Percentiles rank a stretch among this genome's conserved stretches.
These are phyloP conservation scores for Xerocomellus chrysenteron DNA, from an alignment of 768 basidiomycete species.

Conservation along the genomic window DNA sequence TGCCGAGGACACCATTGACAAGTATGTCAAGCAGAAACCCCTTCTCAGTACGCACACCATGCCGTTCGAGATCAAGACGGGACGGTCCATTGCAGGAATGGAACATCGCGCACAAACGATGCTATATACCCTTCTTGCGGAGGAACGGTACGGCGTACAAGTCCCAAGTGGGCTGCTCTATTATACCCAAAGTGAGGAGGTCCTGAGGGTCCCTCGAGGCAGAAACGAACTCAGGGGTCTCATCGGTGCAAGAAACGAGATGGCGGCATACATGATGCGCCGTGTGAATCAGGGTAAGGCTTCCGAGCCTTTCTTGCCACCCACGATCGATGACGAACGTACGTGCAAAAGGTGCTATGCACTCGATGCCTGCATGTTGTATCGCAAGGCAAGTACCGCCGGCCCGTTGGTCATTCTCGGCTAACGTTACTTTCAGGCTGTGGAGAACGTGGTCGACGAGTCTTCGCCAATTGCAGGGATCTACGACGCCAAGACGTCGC, in stretches of 20 bases:
- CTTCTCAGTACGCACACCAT: slow-evolving; percentile 36
- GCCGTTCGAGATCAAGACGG: slow-evolving; percentile 97
- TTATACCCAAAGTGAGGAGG: slow-evolving; percentile 90
- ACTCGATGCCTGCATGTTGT: slow-evolving; percentile 89
- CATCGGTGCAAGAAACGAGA: slow-evolving; percentile 77
- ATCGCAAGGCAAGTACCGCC: slow-evolving; percentile 63
- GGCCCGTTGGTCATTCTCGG: not conserved
- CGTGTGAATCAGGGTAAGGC: slow-evolving; percentile 34
- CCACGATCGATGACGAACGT: slow-evolving; percentile 79
- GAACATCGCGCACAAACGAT: slow-evolving; percentile 98
- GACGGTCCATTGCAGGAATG: slow-evolving; percentile 70
- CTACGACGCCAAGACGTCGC: slow-evolving; percentile 77
- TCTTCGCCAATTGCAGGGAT: slow-evolving; percentile 59
- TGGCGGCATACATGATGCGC: slow-evolving; percentile 74
- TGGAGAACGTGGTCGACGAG: slow-evolving; percentile 60
- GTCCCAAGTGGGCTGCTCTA: slow-evolving; percentile 85
- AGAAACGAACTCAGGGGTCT: slow-evolving; percentile 84
- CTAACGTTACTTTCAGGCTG: slow-evolving; percentile 46
- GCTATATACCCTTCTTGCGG: slow-evolving; percentile 88
- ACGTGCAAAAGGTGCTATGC: slow-evolving; percentile 80
- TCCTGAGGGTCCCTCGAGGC: slow-evolving; percentile 76
- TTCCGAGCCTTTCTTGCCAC: slow-evolving; percentile 69
- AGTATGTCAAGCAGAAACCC: slow-evolving; percentile 15
- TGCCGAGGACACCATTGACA: slow-evolving; percentile 40
- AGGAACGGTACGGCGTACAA: slow-evolving; percentile 84